phyloP scores from a whole-genome alignment of 352 stramenopile genomes.

The Globisporangium paroecandrum region DNA sequence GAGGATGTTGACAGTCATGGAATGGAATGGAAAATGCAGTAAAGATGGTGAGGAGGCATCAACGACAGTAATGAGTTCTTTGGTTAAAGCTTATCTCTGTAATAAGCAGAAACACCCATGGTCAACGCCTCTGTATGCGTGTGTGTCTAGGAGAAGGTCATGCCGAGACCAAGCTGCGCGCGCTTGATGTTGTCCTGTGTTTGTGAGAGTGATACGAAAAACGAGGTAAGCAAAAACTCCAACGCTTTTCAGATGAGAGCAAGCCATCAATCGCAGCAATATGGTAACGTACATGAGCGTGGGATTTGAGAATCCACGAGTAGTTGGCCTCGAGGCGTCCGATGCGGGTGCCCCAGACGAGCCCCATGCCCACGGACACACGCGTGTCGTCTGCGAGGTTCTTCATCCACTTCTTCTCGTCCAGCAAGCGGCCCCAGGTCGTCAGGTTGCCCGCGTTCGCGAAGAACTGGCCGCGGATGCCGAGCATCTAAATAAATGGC shows the following conservation, averaged over 20 bases:
- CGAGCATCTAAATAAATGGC: slow-evolving; percentile 51
- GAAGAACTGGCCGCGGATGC: slow-evolving; percentile 87
- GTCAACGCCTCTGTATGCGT: too few relatives aligned
- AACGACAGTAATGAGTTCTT: not conserved
- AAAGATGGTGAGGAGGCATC: not conserved
- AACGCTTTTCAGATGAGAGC: not conserved
- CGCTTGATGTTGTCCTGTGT: slow-evolving; percentile 83
- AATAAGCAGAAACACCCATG: not conserved
- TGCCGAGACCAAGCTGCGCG: slow-evolving; percentile 76
- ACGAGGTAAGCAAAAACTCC: not conserved
- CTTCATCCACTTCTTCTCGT: slow-evolving; percentile 90
- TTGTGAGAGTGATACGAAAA: not conserved
- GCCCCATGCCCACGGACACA: slow-evolving; percentile 78
- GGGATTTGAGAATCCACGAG: slow-evolving; percentile 87
- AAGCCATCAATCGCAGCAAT: not conserved
- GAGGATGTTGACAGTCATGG: not conserved
- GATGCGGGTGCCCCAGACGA: slow-evolving; percentile 85
- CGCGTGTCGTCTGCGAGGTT: slow-evolving; percentile 86
- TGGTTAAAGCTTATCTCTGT: not conserved
- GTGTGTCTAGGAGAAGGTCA: slow-evolving; percentile 79
- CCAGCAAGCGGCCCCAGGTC: slow-evolving; percentile 77
- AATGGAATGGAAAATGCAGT: not conserved
- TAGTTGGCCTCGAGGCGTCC: slow-evolving; percentile 90
- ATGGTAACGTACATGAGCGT: slow-evolving; percentile 54
- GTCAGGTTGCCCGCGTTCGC: slow-evolving; percentile 89